Evolutionary conservation across 2,329 filamentous ascomycete species (phyloP), one percentile per base, ranked within the genome.

Genomic region (Botrytis pseudocinerea): DNA sequence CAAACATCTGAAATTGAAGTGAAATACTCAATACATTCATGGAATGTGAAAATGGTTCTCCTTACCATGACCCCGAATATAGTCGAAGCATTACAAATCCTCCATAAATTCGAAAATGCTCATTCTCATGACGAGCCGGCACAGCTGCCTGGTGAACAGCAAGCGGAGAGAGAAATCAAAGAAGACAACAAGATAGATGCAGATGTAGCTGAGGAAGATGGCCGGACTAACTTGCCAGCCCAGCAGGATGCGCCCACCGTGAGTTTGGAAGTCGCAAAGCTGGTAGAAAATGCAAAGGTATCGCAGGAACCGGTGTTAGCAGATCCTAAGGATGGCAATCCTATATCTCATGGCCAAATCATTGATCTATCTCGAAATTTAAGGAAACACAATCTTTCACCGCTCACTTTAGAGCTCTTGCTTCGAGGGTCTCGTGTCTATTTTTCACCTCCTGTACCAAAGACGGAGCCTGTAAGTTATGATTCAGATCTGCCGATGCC

Each of bases 391-490:
- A 78, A 77, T 14, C 70, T 81, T 42, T 74, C 78, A 7, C 75
- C 77, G 20, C 86, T 83, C 73, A 88, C 86, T 25, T 86, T 98
- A 20, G 92, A 95, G 77, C 80, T 83, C 48, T 87, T 98, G 46
- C 86, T 98, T 16, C 88, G 85, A 72, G 93, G 93, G 63, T 89
- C 93, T 40, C 86, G 81, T 71, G 84, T 97, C 76, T 97, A 97
- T 82, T 82, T 90, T 16, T 88, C 93, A n/a, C 93, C 94, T n/a
- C 92, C 93, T 22, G 88, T 91, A 8, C 90, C 92, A 7, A 97
- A 94, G 80, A 87, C 90, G 4, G 91, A 94, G 80, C 92, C 91
- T 20, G 93, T 95, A 84, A 75, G 89, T 84, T 7, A 4, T 20
- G 40, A 32, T 32, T 28, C n/a, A 32, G 18, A 18, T 44, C 65